phyloP scores from a whole-genome alignment of 1,139 yeast species.

The Kurtzmaniella natalensis region DNA sequence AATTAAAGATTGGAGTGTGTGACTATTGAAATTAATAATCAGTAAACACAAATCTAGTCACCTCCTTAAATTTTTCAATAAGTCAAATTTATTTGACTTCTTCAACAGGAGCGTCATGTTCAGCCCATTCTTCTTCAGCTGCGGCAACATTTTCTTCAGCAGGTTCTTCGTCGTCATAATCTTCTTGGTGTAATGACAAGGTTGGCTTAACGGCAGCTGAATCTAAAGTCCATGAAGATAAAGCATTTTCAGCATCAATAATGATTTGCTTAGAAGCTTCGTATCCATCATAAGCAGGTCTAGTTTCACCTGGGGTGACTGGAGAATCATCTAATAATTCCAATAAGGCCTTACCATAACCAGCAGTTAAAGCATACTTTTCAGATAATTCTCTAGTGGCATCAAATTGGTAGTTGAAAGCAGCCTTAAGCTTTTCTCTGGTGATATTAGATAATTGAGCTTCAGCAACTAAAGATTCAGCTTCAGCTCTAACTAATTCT shows the following conservation, averaged over 20 bases:
- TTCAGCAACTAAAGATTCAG: constrained; percentile 97
- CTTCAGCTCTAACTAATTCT: constrained; percentile 98
- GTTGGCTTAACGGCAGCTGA: constrained; percentile 95
- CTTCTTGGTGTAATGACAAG: constrained; percentile 78
- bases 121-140: constrained; percentile 40
- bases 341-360: constrained; percentile 95
- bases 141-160: constrained; percentile 51
- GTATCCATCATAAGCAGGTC: constrained; percentile 97
- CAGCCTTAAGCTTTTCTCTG: constrained; percentile 95
- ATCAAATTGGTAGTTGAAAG: constrained; percentile 95
- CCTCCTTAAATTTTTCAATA: neutral
- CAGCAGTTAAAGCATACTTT: constrained; percentile 94
- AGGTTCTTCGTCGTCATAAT: constrained; percentile 59
- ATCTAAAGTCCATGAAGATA: constrained; percentile 95
- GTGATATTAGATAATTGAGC: constrained; percentile 98
- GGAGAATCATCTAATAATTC: constrained; percentile 95
- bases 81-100: constrained; percentile 9
- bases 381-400: constrained; percentile 95
- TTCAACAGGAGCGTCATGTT: constrained; percentile 26
- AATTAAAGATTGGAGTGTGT: no score
- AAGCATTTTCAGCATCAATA: constrained; percentile 93
- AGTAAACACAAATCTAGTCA: no score
- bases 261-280: constrained; percentile 98
- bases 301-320: constrained; percentile 98
- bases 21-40: no score